These are phyloP conservation scores for Paraphysoderma sedebokerense DNA, from an alignment of 371 early-diverging fungal species.

Conservation along the genomic window DNA sequence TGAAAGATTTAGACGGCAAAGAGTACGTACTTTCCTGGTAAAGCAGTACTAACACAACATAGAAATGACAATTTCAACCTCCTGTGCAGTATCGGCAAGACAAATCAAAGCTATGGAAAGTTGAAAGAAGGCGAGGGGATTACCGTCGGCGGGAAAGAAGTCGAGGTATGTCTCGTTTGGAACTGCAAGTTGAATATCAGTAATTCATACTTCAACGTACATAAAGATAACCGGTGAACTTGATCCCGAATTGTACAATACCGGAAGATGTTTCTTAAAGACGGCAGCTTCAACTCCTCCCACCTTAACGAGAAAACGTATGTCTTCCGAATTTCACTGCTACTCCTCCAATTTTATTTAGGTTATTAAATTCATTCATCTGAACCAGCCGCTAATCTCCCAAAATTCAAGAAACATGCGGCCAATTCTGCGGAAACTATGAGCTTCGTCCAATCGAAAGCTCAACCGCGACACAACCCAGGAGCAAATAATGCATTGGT, in stretches of 20 bases:
- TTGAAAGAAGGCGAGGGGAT: slow-evolving; percentile 12
- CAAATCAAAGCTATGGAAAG: neutral
- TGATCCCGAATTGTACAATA: no score
- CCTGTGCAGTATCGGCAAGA: slow-evolving; percentile 11
- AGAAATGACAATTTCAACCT: neutral
- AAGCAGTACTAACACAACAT: neutral
- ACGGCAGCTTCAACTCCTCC: no score
- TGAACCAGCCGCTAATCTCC: slow-evolving; percentile 6
- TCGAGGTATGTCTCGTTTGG: slow-evolving; percentile 15
- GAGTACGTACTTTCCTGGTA: slow-evolving; percentile 9
- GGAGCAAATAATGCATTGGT: slow-evolving; percentile 14
- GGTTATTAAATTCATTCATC: slow-evolving; percentile 6
- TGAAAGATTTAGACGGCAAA: slow-evolving; percentile 18
- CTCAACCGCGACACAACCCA: slow-evolving; percentile 13
- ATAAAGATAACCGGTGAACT: no score
- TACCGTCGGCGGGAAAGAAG: slow-evolving; percentile 19
- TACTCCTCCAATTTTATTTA: slow-evolving; percentile 7
- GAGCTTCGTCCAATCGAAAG: neutral
- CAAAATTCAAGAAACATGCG: slow-evolving; percentile 2
- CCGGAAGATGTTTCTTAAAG: no score
- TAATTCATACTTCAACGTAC: slow-evolving; percentile 4
- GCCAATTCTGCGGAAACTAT: neutral
- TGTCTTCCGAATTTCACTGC: slow-evolving; percentile 1
- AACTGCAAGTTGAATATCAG: neutral
- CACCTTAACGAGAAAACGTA: slow-evolving; percentile 3